Conservation (phyloP, 495 filamentous ascomycete genomes). For the Aspergillus incahuasiensis region DNA sequence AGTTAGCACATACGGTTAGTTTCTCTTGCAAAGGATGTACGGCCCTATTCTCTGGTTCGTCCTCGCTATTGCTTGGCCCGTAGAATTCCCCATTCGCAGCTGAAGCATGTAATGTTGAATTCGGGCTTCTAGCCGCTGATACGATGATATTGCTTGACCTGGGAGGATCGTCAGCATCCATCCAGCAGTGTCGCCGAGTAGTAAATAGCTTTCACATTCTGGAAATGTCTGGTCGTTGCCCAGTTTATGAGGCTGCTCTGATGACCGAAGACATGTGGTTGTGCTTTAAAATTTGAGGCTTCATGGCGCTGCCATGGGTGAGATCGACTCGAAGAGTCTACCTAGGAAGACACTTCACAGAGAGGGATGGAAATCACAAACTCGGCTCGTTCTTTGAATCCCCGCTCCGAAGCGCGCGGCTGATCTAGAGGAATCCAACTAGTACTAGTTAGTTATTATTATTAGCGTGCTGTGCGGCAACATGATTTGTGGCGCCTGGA, state of each 20-base stretch:
- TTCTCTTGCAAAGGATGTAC: slow-evolving; percentile 17
- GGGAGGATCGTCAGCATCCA: not conserved
- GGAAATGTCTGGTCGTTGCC: not conserved
- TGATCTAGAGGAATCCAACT: too few species aligned
- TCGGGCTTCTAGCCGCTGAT: slow-evolving; percentile 3
- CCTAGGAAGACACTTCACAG: too few species aligned
- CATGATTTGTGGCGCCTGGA: too few species aligned
- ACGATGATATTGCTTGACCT: slow-evolving; percentile 6
- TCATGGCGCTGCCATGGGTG: slow-evolving; percentile 1
- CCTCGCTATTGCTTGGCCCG: not conserved
- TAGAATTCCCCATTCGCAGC: slow-evolving; percentile 1
- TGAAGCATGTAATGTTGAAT: not conserved
- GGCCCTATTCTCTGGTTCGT: slow-evolving; percentile 15
- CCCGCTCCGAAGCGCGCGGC: slow-evolving; percentile 9
- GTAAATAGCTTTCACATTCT: slow-evolving; percentile 2
- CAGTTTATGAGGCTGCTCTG: too few species aligned
- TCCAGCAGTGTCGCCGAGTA: too few species aligned
- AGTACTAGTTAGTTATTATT: too few species aligned
- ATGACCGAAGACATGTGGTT: too few species aligned
- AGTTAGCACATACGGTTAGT: slow-evolving; percentile 31
- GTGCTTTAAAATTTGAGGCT: not conserved
- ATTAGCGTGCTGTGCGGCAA: too few species aligned
- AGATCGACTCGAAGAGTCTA: not conserved
- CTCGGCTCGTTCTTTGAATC: not conserved
- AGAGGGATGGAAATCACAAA: too few species aligned